Evolutionary conservation across 768 basidiomycete species (phyloP).

Genomic region (Dioszegia hungarica): DNA sequence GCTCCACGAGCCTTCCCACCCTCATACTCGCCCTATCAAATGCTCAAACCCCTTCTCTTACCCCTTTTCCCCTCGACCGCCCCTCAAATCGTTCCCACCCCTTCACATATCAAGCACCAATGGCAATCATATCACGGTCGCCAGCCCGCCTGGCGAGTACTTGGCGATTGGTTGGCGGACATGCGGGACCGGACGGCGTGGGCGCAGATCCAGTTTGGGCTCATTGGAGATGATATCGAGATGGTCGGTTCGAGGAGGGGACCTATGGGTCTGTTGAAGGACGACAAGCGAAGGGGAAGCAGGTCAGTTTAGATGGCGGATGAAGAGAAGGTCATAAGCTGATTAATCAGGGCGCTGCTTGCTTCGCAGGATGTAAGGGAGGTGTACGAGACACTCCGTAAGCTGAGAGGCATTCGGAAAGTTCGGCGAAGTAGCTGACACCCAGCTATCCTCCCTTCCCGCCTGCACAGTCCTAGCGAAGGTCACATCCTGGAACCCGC

Average conservation of each 20-base stretch:
- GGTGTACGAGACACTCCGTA: conserved; percentile 16
- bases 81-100: conserved; percentile 8
- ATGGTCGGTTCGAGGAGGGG: neutral
- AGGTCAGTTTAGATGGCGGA: neutral
- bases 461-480: conserved; percentile 6
- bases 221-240: conserved; percentile 12
- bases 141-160: conserved; percentile 11
- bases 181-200: conserved; percentile 16
- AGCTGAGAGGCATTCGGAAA: neutral
- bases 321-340: neutral
- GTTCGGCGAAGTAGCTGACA: conserved; percentile 3
- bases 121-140: conserved; percentile 6
- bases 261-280: conserved; percentile 3
- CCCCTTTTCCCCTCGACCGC: conserved; percentile 1
- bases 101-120: conserved; percentile 12
- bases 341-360: conserved; percentile 14
- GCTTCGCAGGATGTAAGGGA: conserved; percentile 14
- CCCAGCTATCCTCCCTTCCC: conserved; percentile 10
- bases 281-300: neutral
- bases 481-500: conserved; percentile 13
- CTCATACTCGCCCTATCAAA: conserved; percentile 6
- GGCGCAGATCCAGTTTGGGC: conserved; percentile 17
- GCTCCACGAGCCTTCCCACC: neutral
- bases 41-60: conserved; percentile 7
- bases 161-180: conserved; percentile 16